phyloP scores from a whole-genome alignment of 2,329 filamentous ascomycete species.

The Calonectria multiphialidica region DNA sequence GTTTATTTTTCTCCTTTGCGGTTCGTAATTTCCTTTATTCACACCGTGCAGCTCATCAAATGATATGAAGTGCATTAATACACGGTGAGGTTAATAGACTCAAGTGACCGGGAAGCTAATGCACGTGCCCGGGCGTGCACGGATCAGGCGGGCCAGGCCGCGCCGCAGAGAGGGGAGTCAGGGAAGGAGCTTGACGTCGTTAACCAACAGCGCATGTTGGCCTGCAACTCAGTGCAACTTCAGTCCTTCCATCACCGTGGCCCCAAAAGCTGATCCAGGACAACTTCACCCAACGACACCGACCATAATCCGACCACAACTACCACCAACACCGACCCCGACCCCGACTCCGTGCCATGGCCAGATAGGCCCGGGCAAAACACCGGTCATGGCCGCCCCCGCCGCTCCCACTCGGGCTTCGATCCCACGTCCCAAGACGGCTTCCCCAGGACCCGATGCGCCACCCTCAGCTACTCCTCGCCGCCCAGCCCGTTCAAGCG shows the following conservation, averaged over 20 bases:
- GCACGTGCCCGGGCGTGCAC: constrained; percentile 41
- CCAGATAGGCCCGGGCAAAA: constrained; percentile 25
- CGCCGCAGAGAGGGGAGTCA: constrained; percentile 8
- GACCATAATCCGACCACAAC: neutral
- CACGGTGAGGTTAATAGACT: neutral
- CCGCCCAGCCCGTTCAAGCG: constrained; percentile 48
- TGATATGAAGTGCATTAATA: neutral
- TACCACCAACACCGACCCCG: neutral
- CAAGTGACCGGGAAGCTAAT: constrained; percentile 12
- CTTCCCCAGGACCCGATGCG: constrained; percentile 39
- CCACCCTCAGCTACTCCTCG: constrained; percentile 44
- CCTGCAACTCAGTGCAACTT: constrained; percentile 37
- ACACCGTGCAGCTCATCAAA: neutral
- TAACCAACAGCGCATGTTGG: constrained; percentile 31
- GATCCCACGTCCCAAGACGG: constrained; percentile 39
- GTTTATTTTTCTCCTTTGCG: neutral
- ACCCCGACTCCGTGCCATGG: constrained; percentile 41
- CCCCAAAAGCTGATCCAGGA: neutral
- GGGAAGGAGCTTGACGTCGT: constrained; percentile 29
- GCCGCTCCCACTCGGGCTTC: constrained; percentile 34
- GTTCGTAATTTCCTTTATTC: neutral
- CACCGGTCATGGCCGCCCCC: constrained; percentile 46
- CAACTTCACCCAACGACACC: constrained; percentile 12
- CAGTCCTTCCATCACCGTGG: constrained; percentile 15
- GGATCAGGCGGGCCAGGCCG: constrained; percentile 45